Conservation (phyloP, 2,329 filamentous ascomycete genomes). For the Aureobasidium sp. region DNA sequence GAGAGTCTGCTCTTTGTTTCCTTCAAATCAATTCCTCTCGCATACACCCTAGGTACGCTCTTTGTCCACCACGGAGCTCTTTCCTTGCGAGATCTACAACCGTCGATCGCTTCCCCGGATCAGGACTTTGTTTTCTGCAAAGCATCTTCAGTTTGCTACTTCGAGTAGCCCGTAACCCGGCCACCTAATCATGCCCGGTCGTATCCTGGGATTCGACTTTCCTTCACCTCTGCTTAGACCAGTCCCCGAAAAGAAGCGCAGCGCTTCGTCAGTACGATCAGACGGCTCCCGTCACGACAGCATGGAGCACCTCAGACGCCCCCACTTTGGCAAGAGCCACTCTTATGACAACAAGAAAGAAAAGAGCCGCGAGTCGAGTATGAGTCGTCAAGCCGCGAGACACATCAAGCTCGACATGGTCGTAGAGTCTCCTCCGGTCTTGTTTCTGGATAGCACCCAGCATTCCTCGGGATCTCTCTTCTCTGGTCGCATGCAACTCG, state of each 20-base stretch:
- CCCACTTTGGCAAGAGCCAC: slow-evolving; percentile 21
- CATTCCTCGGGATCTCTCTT: slow-evolving; percentile 77
- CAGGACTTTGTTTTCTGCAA: background rate
- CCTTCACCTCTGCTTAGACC: slow-evolving; percentile 18
- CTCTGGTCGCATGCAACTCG: slow-evolving; percentile 72
- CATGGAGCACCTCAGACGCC: slow-evolving; percentile 33
- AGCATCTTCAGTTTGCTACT: background rate
- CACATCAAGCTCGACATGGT: slow-evolving; percentile 50
- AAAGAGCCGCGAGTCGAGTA: slow-evolving; percentile 18
- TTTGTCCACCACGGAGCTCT: background rate
- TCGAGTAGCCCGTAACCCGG: background rate
- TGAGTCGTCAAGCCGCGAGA: slow-evolving; percentile 28
- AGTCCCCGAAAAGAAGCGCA: slow-evolving; percentile 18
- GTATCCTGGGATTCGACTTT: slow-evolving; percentile 29
- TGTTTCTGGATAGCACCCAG: slow-evolving; percentile 70
- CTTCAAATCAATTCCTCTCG: background rate
- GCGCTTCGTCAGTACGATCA: slow-evolving; percentile 16
- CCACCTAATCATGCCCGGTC: slow-evolving; percentile 25
- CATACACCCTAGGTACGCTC: background rate
- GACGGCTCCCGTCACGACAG: slow-evolving; percentile 19
- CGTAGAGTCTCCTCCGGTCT: slow-evolving; percentile 80
- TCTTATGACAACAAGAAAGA: slow-evolving; percentile 21
- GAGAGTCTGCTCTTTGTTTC: slow-evolving; percentile 4
- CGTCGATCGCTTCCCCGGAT: slow-evolving; percentile 9
- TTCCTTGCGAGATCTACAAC: background rate